phyloP scores from a whole-genome alignment of 2,329 filamentous ascomycete species.

The Colletotrichum graminicola region DNA sequence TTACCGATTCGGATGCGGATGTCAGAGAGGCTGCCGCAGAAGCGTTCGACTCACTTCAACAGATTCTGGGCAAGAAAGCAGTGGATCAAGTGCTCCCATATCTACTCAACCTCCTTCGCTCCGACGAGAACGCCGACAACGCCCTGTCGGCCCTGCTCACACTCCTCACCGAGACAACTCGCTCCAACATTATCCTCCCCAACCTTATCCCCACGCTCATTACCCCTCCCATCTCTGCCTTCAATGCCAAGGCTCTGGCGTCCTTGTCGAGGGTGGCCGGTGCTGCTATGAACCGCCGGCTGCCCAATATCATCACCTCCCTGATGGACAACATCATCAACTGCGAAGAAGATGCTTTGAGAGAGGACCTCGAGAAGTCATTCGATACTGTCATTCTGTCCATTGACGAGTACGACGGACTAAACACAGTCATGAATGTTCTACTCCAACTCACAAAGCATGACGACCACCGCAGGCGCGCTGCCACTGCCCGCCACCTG shows the following conservation, averaged over 20 bases:
- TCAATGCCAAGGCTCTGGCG: conserved; percentile 94
- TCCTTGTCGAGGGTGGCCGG: conserved; percentile 94
- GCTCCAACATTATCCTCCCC: conserved; percentile 95
- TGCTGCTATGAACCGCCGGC: conserved; percentile 87
- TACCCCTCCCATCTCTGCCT: conserved; percentile 88
- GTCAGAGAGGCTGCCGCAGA: conserved; percentile 97
- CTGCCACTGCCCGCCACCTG: conserved; percentile 82
- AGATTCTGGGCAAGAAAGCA: conserved; percentile 91
- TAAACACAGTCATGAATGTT: conserved; percentile 96
- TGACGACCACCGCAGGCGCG: conserved; percentile 88
- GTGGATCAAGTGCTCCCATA: conserved; percentile 96
- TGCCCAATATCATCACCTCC: conserved; percentile 91
- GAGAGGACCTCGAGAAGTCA: conserved; percentile 78
- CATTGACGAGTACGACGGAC: conserved; percentile 94
- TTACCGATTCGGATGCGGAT: conserved; percentile 89
- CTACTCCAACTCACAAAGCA: conserved; percentile 90
- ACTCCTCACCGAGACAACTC: conserved; percentile 90
- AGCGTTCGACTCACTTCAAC: conserved; percentile 94
- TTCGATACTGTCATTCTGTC: conserved; percentile 93
- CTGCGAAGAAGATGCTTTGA: conserved; percentile 79
- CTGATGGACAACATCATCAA: conserved; percentile 93
- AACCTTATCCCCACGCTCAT: conserved; percentile 96
- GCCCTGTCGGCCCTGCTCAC: conserved; percentile 93
- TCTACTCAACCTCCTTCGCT: conserved; percentile 88
- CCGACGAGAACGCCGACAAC: conserved; percentile 89